Conservation (phyloP, 2,329 filamentous ascomycete species). For the Aspergillus hiratsukae region DNA sequence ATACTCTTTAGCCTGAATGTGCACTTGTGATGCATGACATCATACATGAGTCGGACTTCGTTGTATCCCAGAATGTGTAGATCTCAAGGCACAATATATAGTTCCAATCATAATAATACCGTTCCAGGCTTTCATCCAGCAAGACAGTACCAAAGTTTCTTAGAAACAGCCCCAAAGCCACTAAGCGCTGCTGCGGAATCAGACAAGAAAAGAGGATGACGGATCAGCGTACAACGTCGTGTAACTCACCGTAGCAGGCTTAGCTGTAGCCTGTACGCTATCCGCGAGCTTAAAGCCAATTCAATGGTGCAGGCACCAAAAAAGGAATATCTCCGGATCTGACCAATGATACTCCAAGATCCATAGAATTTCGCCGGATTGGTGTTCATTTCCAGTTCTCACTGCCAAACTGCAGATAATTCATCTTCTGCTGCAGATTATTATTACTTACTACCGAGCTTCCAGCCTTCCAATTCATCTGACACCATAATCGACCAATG, state of each 20-base stretch:
- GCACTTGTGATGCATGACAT: too few species aligned
- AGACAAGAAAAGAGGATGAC: background rate
- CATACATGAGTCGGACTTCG: too few species aligned
- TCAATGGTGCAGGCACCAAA: background rate
- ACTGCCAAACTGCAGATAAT: constrained; percentile 16
- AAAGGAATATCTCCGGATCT: background rate
- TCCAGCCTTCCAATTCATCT: background rate
- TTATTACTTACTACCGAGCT: constrained; percentile 6
- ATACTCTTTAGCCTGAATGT: too few species aligned
- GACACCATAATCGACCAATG: too few species aligned
- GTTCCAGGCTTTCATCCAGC: background rate
- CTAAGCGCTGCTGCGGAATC: background rate
- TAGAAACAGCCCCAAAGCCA: background rate
- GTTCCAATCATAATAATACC: too few species aligned
- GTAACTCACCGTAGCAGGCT: background rate
- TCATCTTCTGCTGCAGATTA: constrained; percentile 11
- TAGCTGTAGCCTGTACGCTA: background rate
- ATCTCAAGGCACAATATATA: too few species aligned
- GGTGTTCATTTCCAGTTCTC: constrained; percentile 2
- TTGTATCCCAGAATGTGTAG: too few species aligned
- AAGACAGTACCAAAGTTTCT: background rate
- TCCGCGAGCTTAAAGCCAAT: background rate
- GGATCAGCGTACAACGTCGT: background rate
- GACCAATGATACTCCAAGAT: constrained; percentile 5
- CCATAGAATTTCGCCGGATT: constrained; percentile 4